Conservation (phyloP, 2,329 filamentous ascomycete genomes). For the Penicillium sclerotigenum region DNA sequence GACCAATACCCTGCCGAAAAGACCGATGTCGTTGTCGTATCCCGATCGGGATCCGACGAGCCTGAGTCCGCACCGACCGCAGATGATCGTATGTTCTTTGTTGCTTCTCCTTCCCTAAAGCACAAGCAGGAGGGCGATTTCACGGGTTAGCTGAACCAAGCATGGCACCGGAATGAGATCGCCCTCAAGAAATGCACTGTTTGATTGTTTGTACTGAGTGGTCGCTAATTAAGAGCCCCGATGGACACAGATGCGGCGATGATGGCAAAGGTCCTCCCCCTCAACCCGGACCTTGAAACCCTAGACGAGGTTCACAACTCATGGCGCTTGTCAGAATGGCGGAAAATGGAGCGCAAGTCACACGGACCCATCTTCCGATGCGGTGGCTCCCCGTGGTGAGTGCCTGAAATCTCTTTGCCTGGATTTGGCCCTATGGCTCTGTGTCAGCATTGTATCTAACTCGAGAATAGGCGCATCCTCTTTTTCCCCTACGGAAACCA, state of each 20-base stretch:
- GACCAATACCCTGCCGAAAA: slow-evolving; percentile 61
- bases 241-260: slow-evolving; percentile 69
- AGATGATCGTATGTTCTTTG: slow-evolving; percentile 52
- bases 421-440: neutral
- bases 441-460: slow-evolving; percentile 22
- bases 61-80: slow-evolving; percentile 55
- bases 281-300: slow-evolving; percentile 74
- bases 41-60: slow-evolving; percentile 58
- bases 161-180: neutral
- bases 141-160: neutral
- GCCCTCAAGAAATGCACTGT: neutral
- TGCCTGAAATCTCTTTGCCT: slow-evolving; percentile 17
- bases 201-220: neutral
- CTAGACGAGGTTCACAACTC: slow-evolving; percentile 73
- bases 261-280: slow-evolving; percentile 72
- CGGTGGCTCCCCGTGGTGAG: slow-evolving; percentile 81
- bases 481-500: slow-evolving; percentile 97
- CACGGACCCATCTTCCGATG: slow-evolving; percentile 86
- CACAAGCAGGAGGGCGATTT: neutral
- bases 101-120: slow-evolving; percentile 7
- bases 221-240: slow-evolving; percentile 4
- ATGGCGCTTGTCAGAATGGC: slow-evolving; percentile 87
- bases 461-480: slow-evolving; percentile 71
- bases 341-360: slow-evolving; percentile 69
- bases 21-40: slow-evolving; percentile 61